Base-by-base conservation (phyloP, 345 rosid genomes). In the Hevea brasiliensis region DNA sequence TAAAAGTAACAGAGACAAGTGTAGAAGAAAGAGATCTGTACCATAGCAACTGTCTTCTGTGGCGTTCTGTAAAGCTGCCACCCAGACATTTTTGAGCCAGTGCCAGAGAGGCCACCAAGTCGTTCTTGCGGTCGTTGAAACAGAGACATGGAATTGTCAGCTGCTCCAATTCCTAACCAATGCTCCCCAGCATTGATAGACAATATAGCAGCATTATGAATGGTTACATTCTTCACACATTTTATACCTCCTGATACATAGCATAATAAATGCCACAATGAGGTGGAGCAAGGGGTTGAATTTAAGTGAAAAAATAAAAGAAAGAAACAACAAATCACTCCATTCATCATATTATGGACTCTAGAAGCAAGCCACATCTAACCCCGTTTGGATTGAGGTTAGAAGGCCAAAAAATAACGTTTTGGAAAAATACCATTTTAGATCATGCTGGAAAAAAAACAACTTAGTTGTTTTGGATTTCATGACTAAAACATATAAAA, bases 1-100 rank as follows among this genome's bases (percentile, higher is more conserved):
- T 65, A 55, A 3, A 35, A 17, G 55, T 41, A 15, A 13, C 61
- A 63, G n/a, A 3, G 17, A 54, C 40, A 44, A 69, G 61, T 57
- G 67, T 1, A 32, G 17, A 47, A 29, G 37, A 74, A 65, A 79
- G 73, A 57, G 76, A 81, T 68, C 68, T 76, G 54, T 89, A 93
- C 99, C 97, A 96, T 86, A 14, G 99, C 99, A 61, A 83, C 85
- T 41, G 88, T 90, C 82, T 80, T 87, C 72, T 90, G 99, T 11
- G 98, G 99, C 54, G 96, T 89, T 78, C 99, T 84, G 77, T 96
- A 96, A 67, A 96, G 96, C 78, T 96, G 99, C 99, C 99, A 96
- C 76, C 94, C 91, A 17, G 96, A 73, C 84, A 90, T 84, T 84
- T 86, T 93, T 56, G 96, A 83, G 66, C 97, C 99, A 0, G 91